A percentile compares a stretch with the other conserved stretches of the same genome.
Evolutionary conservation across 495 filamentous ascomycete genomes (phyloP).

Genomic region (Xylaria nigripes): DNA sequence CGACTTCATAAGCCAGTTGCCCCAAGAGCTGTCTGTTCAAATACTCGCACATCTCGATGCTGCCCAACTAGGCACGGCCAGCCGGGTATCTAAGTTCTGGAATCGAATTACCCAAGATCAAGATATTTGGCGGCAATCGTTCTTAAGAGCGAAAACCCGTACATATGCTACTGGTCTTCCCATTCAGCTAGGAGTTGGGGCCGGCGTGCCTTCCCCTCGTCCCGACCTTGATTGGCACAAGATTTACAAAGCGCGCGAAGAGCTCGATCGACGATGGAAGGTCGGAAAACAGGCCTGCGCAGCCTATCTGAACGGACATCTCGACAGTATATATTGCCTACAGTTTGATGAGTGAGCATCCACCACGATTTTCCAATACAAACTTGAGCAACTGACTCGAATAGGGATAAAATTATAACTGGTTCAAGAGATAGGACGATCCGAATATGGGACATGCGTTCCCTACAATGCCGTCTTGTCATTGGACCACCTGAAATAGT

Average conservation of each 20-base stretch:
- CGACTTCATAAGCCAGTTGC: constrained; percentile 63
- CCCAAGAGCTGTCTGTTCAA: constrained; percentile 62
- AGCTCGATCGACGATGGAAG: constrained; percentile 72
- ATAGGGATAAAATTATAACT: constrained; percentile 86
- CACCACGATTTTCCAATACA: not conserved
- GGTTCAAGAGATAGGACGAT: constrained; percentile 93
- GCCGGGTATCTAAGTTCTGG: constrained; percentile 60
- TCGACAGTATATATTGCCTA: constrained; percentile 91
- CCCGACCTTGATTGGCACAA: constrained; percentile 69
- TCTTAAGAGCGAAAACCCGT: constrained; percentile 54
- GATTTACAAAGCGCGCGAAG: constrained; percentile 66
- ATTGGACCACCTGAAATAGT: constrained; percentile 55
- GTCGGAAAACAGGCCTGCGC: constrained; percentile 60
- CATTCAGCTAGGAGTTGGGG: constrained; percentile 36
- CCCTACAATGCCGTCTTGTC: constrained; percentile 69
- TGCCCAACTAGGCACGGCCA: constrained; percentile 50
- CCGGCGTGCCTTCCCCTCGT: constrained; percentile 41
- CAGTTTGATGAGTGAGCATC: constrained; percentile 86
- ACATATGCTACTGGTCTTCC: constrained; percentile 44
- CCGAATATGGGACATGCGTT: constrained; percentile 88
- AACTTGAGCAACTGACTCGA: constrained; percentile 15
- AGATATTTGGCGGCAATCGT: constrained; percentile 72
- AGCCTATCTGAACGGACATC: constrained; percentile 84
- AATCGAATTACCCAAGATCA: constrained; percentile 49
- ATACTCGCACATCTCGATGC: constrained; percentile 67